A percentile compares a stretch with the other conserved stretches of the same genome.
These are phyloP conservation scores for Austropuccinia psidii DNA, from an alignment of 1,284 basidiomycete species.

Conservation along the genomic window DNA sequence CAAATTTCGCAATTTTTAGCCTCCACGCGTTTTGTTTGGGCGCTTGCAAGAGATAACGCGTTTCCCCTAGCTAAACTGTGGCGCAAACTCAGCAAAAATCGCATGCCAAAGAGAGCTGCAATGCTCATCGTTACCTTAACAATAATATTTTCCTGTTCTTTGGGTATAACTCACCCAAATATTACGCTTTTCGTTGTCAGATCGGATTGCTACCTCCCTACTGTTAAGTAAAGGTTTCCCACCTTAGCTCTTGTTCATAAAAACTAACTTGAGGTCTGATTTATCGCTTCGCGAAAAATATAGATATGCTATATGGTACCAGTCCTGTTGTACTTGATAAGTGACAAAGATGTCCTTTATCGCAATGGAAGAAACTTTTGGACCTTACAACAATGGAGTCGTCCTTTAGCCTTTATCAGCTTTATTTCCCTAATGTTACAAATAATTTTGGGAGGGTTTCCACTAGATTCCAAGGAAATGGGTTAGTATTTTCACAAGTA, in stretches of 20 bases:
- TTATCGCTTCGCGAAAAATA: no score
- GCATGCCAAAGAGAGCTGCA: constrained; percentile 26
- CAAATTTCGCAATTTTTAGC: not conserved
- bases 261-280: not conserved
- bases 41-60: not conserved
- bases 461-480: not conserved
- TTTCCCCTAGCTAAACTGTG: not conserved
- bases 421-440: constrained; percentile 12
- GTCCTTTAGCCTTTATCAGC: constrained; percentile 25
- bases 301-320: constrained; percentile 5
- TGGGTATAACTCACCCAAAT: not conserved
- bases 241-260: not conserved
- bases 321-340: not conserved
- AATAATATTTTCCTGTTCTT: not conserved
- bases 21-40: not conserved
- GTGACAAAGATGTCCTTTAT: constrained; percentile 4
- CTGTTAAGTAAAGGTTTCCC: not conserved
- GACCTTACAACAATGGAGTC: not conserved
- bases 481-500: constrained; percentile 12
- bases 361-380: constrained; percentile 4
- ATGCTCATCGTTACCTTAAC: constrained; percentile 13
- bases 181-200: constrained; percentile 11
- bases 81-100: constrained; percentile 24
- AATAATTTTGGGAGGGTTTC: constrained; percentile 7
- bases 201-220: constrained; percentile 18